Evolutionary conservation across 495 filamentous ascomycete genomes (phyloP).

Genomic region (Talaromyces thailandensis): DNA sequence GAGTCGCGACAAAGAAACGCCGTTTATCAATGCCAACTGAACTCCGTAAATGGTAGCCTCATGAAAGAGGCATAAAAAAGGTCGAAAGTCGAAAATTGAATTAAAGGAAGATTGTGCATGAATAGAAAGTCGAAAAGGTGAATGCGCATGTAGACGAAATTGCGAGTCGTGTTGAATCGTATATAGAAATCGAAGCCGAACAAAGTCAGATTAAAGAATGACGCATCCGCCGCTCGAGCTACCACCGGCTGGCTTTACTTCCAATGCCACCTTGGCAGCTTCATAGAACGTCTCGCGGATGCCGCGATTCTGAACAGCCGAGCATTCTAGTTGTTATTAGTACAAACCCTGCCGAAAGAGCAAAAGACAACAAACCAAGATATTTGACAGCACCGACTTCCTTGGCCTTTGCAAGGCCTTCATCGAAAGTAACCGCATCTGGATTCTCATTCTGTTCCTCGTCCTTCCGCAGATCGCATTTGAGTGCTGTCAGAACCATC

Average conservation of each 20-base stretch:
- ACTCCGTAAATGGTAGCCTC: not conserved
- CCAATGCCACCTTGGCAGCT: conserved; percentile 90
- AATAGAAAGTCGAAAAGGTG: not conserved
- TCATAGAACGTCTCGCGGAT: conserved; percentile 99
- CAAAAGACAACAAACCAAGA: conserved; percentile 48
- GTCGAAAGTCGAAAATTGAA: not conserved
- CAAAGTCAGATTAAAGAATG: conserved; percentile 38
- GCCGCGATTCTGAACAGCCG: conserved; percentile 91
- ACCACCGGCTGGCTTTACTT: conserved; percentile 54
- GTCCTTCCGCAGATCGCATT: conserved; percentile 86
- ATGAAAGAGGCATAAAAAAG: not conserved
- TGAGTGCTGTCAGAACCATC: conserved; percentile 90
- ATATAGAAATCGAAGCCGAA: not conserved
- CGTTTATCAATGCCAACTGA: conserved; percentile 3
- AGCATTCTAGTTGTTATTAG: conserved; percentile 59
- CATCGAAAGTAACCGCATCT: conserved; percentile 77
- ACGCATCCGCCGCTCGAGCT: conserved; percentile 44
- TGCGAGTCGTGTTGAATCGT: not conserved
- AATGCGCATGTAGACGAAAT: not conserved
- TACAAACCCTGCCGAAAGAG: not conserved
- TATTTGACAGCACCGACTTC: conserved; percentile 84
- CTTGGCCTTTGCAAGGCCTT: conserved; percentile 86
- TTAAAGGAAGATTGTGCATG: conserved; percentile 3
- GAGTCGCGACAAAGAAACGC: not conserved
- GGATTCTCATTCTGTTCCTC: conserved; percentile 50